Evolutionary conservation across 768 basidiomycete species (phyloP).

Genomic region (Sistotremastrum niveocremeum): DNA sequence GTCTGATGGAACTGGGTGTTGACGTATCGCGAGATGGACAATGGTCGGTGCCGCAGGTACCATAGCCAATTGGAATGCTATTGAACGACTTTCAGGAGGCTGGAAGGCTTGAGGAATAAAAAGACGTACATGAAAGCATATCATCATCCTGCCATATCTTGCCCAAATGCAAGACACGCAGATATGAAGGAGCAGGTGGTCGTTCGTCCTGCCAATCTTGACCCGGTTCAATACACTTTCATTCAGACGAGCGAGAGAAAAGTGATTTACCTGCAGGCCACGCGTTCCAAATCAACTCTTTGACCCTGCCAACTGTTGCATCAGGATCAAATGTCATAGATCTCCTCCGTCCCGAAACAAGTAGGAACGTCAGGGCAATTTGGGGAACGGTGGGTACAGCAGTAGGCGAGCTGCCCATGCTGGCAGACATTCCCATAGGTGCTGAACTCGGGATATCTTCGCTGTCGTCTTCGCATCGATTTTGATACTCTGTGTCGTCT

Average conservation of each 20-base stretch:
- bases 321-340: constrained; percentile 67
- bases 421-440: no score
- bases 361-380: constrained; percentile 54
- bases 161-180: constrained; percentile 64
- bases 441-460: no score
- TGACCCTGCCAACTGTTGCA: constrained; percentile 62
- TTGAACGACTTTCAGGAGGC: constrained; percentile 21
- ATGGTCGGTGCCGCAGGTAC: constrained; percentile 37
- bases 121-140: constrained; percentile 44
- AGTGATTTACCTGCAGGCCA: constrained; percentile 55
- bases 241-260: constrained; percentile 6
- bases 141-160: constrained; percentile 79
- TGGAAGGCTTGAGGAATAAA: not conserved
- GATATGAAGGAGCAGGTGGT: constrained; percentile 63
- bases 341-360: constrained; percentile 53
- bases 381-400: constrained; percentile 47
- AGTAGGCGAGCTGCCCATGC: not conserved
- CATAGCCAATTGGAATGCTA: constrained; percentile 26
- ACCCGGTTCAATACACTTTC: constrained; percentile 1
- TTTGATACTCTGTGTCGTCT: no score
- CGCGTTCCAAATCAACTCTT: constrained; percentile 73
- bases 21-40: constrained; percentile 62
- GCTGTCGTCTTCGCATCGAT: no score
- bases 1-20: constrained; percentile 36
- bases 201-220: constrained; percentile 69